Base-by-base conservation (phyloP, 495 filamentous ascomycete genomes). In the Lindgomyces ingoldianus region DNA sequence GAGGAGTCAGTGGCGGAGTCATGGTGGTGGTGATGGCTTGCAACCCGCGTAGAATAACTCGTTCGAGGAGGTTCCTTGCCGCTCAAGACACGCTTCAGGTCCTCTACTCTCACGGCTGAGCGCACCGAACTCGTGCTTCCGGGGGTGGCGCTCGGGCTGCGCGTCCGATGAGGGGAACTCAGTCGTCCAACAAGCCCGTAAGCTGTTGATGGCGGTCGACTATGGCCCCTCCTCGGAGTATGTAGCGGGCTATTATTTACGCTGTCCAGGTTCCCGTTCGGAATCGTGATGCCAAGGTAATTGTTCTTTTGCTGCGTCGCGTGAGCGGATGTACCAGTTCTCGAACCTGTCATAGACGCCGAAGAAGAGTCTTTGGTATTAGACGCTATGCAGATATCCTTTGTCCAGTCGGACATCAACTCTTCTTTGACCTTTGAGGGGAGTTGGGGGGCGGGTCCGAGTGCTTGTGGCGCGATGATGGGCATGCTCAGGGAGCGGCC, bases 21-120 rank as follows among this genome's bases (percentile, higher is more conserved):
- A 8, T 16, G 39, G 21, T 36, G 49, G 22, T 41, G 49, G 22
- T 41, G 52, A 22, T 57, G 50, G 19, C 27, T 60, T 2, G 62
- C 48, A 18, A 55, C 33, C 19, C 67, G 60, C 22, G 50, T 57
- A 1, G 60, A 59, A 26, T 61, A 64, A 3, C 45, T 41, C 1
- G 62, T 60, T 22, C 68, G 68, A n/a, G 64, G 64, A 12, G 60
- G 33, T 39, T 39, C 62, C 0, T 61, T 62, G 22, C 62, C 85
- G 2, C 84, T 85, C 16, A 90, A 81, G 22, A 87, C 88, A 50
- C 85, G 84, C 73, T 92, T 93, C 62, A 96, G 80, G 68, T 96
- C 91, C 58, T 92, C 91, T n/a, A 96, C 87, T 36, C 89, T 87
- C n/a, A 91, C 85, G 11, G 91, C 85, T 18, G 84, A 87, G 26